Conservation (phyloP, 768 basidiomycete species). For the Trametes cingulata region DNA sequence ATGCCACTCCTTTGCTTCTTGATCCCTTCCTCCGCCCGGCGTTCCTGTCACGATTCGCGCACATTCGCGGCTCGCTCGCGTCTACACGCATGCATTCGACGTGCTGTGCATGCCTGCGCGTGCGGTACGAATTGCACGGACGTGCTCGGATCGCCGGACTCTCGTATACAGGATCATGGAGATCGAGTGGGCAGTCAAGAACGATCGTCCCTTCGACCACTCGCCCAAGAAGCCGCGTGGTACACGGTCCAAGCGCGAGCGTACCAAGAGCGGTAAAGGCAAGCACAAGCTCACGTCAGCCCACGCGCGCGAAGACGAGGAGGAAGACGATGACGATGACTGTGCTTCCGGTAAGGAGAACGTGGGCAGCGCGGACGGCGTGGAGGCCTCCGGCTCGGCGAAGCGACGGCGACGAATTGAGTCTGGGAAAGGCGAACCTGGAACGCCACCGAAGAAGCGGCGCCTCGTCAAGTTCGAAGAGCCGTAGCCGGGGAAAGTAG, state of each 20-base stretch:
- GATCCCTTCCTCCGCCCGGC: constrained; percentile 3
- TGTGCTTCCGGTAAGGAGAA: constrained; percentile 13
- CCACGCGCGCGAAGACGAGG: constrained; percentile 1
- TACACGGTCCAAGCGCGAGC: background rate
- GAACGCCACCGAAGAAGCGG: constrained; percentile 39
- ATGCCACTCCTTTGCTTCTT: constrained; percentile 30
- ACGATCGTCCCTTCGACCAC: constrained; percentile 60
- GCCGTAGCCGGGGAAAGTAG: background rate
- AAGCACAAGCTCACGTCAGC: constrained; percentile 3
- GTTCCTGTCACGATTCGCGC: constrained; percentile 20
- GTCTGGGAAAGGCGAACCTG: constrained; percentile 10
- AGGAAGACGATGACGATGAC: background rate
- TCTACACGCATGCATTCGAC: background rate
- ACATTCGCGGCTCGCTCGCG: background rate
- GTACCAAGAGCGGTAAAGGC: constrained; percentile 3
- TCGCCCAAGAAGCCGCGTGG: constrained; percentile 38
- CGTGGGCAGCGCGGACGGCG: background rate
- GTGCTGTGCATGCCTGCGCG: background rate
- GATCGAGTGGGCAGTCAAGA: constrained; percentile 76
- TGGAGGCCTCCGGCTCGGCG: constrained; percentile 1
- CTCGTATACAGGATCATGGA: constrained; percentile 64
- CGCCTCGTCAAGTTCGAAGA: constrained; percentile 28
- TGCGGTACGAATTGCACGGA: background rate
- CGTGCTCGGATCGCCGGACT: background rate
- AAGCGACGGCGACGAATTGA: constrained; percentile 13